Evolutionary conservation across 75 land plant genomes (phyloP).

Genomic region (Sequoia sempervirens): DNA sequence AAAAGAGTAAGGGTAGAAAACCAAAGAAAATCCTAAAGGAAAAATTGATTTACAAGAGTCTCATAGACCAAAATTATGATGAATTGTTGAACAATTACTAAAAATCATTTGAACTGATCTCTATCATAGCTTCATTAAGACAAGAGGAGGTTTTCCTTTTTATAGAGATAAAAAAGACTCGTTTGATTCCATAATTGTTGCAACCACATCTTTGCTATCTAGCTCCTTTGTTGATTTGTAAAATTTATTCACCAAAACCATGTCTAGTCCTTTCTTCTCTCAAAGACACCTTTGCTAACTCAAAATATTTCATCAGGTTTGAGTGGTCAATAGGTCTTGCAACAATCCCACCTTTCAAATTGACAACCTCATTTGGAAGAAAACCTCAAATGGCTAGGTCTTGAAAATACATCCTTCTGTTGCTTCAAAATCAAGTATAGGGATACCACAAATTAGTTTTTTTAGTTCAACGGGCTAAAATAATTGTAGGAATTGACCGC

Average conservation of each 20-base stretch:
- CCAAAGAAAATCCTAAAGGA: too few relatives aligned
- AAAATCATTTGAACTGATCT: slow-evolving; percentile 15
- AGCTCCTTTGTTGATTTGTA: slow-evolving; percentile 16
- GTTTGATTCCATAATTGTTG: slow-evolving; percentile 20
- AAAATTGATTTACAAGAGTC: slow-evolving; percentile 9
- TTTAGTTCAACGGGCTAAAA: too few relatives aligned
- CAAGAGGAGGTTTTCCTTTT: too few relatives aligned
- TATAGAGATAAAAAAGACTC: slow-evolving; percentile 17
- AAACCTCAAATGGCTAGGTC: too few relatives aligned
- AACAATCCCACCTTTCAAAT: too few relatives aligned
- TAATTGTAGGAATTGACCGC: too few relatives aligned
- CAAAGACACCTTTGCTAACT: not conserved
- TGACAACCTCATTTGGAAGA: too few relatives aligned
- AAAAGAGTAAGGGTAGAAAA: too few relatives aligned
- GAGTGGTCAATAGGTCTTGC: slow-evolving; percentile 1
- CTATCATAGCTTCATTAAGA: slow-evolving; percentile 11
- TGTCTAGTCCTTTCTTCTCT: slow-evolving; percentile 14
- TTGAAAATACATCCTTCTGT: too few relatives aligned
- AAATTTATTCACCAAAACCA: slow-evolving; percentile 11
- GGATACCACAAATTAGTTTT: too few relatives aligned
- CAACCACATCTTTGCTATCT: slow-evolving; percentile 14
- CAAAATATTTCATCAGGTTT: slow-evolving; percentile 14
- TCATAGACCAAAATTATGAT: slow-evolving; percentile 19
- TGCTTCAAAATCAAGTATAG: too few relatives aligned
- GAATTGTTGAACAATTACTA: slow-evolving; percentile 15